phyloP scores from a whole-genome alignment of 78 protist species.

The Dictyostelium capitatum region DNA sequence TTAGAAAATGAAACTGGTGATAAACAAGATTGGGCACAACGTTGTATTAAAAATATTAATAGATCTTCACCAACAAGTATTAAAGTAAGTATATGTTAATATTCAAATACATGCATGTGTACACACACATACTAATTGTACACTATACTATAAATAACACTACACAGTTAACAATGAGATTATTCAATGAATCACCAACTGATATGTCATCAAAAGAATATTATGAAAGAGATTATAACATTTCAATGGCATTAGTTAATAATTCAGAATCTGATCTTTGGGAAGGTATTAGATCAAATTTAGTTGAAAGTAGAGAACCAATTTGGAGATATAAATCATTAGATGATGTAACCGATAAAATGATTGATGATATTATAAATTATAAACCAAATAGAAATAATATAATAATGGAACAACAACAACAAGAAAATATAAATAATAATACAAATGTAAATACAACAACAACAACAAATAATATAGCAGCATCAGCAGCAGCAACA shows the following conservation, averaged over 20 bases:
- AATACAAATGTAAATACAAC: no score
- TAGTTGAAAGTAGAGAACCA: constrained; percentile 26
- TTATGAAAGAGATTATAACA: constrained; percentile 41
- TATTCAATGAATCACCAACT: constrained; percentile 20
- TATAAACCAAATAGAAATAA: constrained; percentile 15
- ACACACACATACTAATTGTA: not conserved
- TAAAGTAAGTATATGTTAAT: constrained; percentile 37
- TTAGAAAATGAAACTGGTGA: constrained; percentile 8
- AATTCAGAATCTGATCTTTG: constrained; percentile 48
- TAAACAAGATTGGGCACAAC: constrained; percentile 35
- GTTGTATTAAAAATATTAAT: constrained; percentile 35
- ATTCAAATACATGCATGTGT: no score
- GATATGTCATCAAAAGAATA: not conserved
- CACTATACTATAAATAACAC: not conserved
- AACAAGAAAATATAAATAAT: no score
- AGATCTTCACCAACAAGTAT: constrained; percentile 44
- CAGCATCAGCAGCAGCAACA: not conserved
- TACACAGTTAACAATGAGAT: constrained; percentile 6
- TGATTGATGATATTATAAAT: constrained; percentile 22
- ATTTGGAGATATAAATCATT: constrained; percentile 16
- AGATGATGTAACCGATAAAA: constrained; percentile 30
- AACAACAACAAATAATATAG: no score
- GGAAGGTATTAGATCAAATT: constrained; percentile 51
- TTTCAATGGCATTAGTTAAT: constrained; percentile 35
- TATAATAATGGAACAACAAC: no score